phyloP scores from a whole-genome alignment of 73 alveolate species.

The Paraurostyla sp. region DNA sequence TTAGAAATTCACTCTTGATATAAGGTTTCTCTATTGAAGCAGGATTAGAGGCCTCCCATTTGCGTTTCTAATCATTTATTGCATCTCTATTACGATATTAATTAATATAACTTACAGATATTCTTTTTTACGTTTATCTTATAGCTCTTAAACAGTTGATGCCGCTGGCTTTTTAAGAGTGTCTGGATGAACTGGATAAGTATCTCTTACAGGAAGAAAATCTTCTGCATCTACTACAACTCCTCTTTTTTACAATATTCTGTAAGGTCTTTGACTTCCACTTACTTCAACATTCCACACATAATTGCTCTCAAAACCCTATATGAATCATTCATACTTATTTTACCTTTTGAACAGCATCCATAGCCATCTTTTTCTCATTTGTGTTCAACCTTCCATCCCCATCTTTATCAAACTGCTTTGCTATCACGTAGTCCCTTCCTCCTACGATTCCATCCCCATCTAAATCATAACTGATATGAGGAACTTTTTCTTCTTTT shows the following conservation, averaged over 20 bases:
- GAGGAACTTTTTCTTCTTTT: conserved; percentile 84
- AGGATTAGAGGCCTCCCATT: conserved; percentile 56
- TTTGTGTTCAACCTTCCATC: conserved; percentile 88
- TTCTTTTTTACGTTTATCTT: conserved; percentile 66
- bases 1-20: conserved; percentile 22
- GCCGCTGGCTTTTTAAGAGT: conserved; percentile 62
- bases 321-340: not conserved
- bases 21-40: conserved; percentile 27
- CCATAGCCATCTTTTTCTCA: conserved; percentile 64
- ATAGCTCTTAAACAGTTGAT: conserved; percentile 65
- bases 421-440: conserved; percentile 89
- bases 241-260: conserved; percentile 87
- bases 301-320: conserved; percentile 72
- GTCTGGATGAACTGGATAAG: conserved; percentile 86
- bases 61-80: conserved; percentile 26
- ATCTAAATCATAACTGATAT: conserved; percentile 88
- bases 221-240: conserved; percentile 87
- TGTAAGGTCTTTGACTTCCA: conserved; percentile 78
- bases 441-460: conserved; percentile 95
- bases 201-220: conserved; percentile 76
- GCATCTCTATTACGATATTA: conserved; percentile 21
- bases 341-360: conserved; percentile 55
- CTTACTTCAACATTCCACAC: conserved; percentile 80
- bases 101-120: conserved; percentile 52
- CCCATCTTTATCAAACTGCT: conserved; percentile 86